Base-by-base conservation (phyloP, 2,329 filamentous ascomycete genomes). In the Diaporthe citriasiana region DNA sequence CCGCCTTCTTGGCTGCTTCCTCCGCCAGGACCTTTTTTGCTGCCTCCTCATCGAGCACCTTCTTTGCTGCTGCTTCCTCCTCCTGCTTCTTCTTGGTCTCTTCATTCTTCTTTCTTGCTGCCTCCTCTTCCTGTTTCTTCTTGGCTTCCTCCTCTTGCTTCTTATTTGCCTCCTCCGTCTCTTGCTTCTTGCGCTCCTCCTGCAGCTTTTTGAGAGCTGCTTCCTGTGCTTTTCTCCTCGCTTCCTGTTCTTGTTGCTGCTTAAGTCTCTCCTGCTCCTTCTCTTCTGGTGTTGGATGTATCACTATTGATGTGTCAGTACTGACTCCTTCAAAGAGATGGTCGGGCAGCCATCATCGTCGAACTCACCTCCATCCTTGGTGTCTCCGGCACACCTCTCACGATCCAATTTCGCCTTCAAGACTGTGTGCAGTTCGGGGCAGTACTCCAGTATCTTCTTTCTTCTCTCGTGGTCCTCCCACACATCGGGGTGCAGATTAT, bases 391-490 rank as follows among this genome's bases (percentile, higher is more conserved):
- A 42, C 75, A 76, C 55, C 75, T 51, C 66, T 76, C 75, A 7
- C 75, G 73, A 17, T 76, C 75, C 27, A 76, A 45, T 22, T 76
- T 76, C 4, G 90, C 90, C 66, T 82, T 81, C 38, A 90, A 79
- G 59, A 85, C 89, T 84, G 90, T 88, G 82, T 90, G 90, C 40
- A 90, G 83, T 79, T 91, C 89, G 1, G 89, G 89, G 74, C 89
- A 90, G 79, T 90, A 90, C 38, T 85, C 82, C 85, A 87, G 90
- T 55, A 90, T 86, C 74, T 89, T 85, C 74, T 84, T 83, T 35
- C 89, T 82, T 78, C 83, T 77, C 75, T 84, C 82, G 0, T 85
- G 85, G 6, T 82, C 84, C 35, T 87, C 86, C 88, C 88, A 90
- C 53, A 90, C 85, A 1, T 80, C 81, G 15, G 77, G 74, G 74